Evolutionary conservation across 768 basidiomycete genomes (phyloP).

Genomic region (Coprinopsis strossmayeri): DNA sequence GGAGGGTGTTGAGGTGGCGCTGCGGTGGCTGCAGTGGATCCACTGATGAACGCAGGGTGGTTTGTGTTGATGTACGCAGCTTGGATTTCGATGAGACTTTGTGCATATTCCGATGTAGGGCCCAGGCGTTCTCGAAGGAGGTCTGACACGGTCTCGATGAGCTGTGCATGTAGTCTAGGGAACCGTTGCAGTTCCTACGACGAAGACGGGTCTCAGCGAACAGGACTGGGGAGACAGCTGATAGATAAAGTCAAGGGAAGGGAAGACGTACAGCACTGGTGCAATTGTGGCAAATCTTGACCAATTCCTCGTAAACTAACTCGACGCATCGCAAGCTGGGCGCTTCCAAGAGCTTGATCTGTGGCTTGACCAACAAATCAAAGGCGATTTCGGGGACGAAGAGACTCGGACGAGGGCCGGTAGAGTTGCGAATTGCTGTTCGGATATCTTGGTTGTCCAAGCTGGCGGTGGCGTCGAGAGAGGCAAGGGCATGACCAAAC

Average conservation of each 20-base stretch:
- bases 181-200: slow-evolving; percentile 90
- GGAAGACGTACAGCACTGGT: slow-evolving; percentile 64
- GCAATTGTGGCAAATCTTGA: slow-evolving; percentile 99
- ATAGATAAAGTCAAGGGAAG: not conserved
- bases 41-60: slow-evolving; percentile 89
- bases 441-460: slow-evolving; percentile 93
- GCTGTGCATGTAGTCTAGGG: slow-evolving; percentile 85
- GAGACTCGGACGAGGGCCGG: slow-evolving; percentile 90
- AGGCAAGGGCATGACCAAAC: slow-evolving; percentile 86
- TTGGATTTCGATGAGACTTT: slow-evolving; percentile 93
- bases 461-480: slow-evolving; percentile 86
- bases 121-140: slow-evolving; percentile 91
- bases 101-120: slow-evolving; percentile 94
- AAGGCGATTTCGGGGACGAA: slow-evolving; percentile 98
- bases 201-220: not conserved
- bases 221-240: not conserved
- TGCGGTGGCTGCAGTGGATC: slow-evolving; percentile 51
- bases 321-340: slow-evolving; percentile 96
- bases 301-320: slow-evolving; percentile 96
- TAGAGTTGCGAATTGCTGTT: slow-evolving; percentile 97
- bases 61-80: slow-evolving; percentile 99
- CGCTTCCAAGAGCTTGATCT: slow-evolving; percentile 92
- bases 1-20: slow-evolving; percentile 27
- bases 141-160: slow-evolving; percentile 97
- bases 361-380: slow-evolving; percentile 94